Conservation (phyloP, 768 basidiomycete genomes). For the Candolleomyces aberdarensis region DNA sequence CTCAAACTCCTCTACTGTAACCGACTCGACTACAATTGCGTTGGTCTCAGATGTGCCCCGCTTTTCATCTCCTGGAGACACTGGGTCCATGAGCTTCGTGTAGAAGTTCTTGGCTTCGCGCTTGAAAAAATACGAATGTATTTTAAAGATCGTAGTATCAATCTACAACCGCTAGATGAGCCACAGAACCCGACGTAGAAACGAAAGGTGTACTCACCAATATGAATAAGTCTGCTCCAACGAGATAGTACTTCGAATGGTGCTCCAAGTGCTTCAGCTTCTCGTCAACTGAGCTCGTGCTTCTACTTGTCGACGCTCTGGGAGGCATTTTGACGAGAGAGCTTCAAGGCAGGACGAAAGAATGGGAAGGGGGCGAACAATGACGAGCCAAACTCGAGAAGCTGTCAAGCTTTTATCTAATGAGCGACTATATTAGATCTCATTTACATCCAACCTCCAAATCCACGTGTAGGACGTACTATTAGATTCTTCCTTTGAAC, state of each 20-base stretch:
- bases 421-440: neutral
- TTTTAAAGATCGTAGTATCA: slow-evolving; percentile 43
- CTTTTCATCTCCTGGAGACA: slow-evolving; percentile 21
- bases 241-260: slow-evolving; percentile 42
- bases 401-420: slow-evolving; percentile 4
- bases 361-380: neutral
- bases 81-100: slow-evolving; percentile 24
- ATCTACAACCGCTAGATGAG: slow-evolving; percentile 25
- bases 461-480: slow-evolving; percentile 2
- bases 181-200: neutral
- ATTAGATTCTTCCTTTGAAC: neutral
- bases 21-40: slow-evolving; percentile 39
- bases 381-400: neutral
- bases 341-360: neutral
- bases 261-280: neutral
- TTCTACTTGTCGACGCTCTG: neutral
- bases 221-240: slow-evolving; percentile 46
- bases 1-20: slow-evolving; percentile 46
- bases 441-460: neutral
- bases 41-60: slow-evolving; percentile 30
- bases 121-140: slow-evolving; percentile 53
- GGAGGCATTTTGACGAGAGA: neutral
- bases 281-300: neutral
- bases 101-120: slow-evolving; percentile 48
- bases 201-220: slow-evolving; percentile 29